phyloP scores from a whole-genome alignment of 2,329 filamentous ascomycete genomes.

The Meredithiella fracta region DNA sequence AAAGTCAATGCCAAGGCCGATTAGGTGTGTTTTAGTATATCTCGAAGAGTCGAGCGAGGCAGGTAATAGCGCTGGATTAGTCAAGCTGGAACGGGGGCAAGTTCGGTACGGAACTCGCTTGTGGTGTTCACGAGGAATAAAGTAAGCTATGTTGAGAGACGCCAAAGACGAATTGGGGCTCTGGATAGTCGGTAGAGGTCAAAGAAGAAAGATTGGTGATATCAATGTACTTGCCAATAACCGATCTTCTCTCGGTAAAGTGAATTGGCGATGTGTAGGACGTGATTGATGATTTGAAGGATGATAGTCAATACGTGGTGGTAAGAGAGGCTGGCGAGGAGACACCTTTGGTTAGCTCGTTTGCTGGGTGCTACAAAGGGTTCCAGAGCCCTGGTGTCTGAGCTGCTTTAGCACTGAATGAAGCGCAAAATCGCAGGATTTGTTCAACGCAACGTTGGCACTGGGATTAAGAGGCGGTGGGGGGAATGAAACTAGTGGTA shows the following conservation, averaged over 20 bases:
- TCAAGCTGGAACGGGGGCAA: background rate
- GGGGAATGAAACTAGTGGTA: too few relatives aligned
- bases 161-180: background rate
- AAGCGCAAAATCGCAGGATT: too few relatives aligned
- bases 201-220: background rate
- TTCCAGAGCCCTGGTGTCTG: background rate
- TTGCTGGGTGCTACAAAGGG: background rate
- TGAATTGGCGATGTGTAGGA: background rate
- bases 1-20: background rate
- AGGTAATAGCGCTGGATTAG: background rate
- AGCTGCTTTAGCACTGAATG: background rate
- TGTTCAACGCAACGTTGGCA: too few relatives aligned
- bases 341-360: background rate
- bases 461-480: too few relatives aligned
- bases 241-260: background rate
- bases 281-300: background rate
- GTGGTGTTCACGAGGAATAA: background rate
- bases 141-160: background rate
- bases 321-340: conserved; percentile 2
- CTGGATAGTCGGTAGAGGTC: background rate
- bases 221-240: background rate
- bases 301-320: conserved; percentile 2
- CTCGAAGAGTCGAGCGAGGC: too few relatives aligned
- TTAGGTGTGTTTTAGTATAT: too few relatives aligned
- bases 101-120: background rate